Evolutionary conservation across 768 basidiomycete genomes (phyloP).

Genomic region (Tylopilus sp.): DNA sequence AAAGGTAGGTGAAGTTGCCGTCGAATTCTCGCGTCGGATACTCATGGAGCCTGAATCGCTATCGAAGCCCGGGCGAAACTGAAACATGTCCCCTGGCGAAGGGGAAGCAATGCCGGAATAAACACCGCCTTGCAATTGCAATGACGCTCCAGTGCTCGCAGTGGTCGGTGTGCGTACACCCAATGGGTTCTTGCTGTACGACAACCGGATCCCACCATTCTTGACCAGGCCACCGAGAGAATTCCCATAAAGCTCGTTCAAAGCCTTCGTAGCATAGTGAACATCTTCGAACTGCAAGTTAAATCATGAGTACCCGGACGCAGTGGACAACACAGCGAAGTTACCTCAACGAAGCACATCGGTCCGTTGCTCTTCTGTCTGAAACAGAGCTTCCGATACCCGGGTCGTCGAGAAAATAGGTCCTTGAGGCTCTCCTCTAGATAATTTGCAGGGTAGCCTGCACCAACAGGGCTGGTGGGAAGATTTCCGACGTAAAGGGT

Average conservation of each 20-base stretch:
- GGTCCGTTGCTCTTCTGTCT: conserved; percentile 96
- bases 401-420: conserved; percentile 74
- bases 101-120: conserved; percentile 26
- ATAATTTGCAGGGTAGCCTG: conserved; percentile 70
- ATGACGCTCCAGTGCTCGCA: conserved; percentile 29
- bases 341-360: conserved; percentile 98
- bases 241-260: conserved; percentile 87
- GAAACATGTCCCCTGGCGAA: conserved; percentile 27
- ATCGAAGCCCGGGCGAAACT: conserved; percentile 31
- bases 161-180: conserved; percentile 83
- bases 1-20: conserved; percentile 24
- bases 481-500: conserved; percentile 99
- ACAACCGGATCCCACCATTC: conserved; percentile 91
- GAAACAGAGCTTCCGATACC: conserved; percentile 91
- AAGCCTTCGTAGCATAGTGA: conserved; percentile 74
- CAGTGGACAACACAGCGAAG: conserved; percentile 7
- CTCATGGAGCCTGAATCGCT: conserved; percentile 18
- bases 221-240: conserved; percentile 91
- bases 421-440: conserved; percentile 85
- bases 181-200: conserved; percentile 98
- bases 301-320: conserved; percentile 1
- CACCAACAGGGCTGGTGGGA: conserved; percentile 72
- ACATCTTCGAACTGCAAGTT: conserved; percentile 83
- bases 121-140: conserved; percentile 24
- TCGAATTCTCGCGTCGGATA: conserved; percentile 25